These are phyloP conservation scores for Alternaria triticimaculans DNA, from an alignment of 2,329 filamentous ascomycete genomes.

Conservation along the genomic window DNA sequence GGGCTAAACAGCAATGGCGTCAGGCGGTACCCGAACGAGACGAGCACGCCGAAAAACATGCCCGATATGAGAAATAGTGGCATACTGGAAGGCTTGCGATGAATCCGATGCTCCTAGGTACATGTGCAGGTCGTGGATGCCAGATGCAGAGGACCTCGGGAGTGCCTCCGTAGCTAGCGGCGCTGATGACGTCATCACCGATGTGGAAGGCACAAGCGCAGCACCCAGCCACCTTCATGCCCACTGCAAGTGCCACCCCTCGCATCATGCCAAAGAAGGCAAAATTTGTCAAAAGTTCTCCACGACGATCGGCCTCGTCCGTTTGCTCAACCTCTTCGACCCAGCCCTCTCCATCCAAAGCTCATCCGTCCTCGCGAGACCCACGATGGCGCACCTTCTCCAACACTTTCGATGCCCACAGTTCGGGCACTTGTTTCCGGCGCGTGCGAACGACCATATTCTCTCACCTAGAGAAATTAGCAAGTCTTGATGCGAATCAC, in stretches of 20 bases:
- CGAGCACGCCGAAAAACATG: slow-evolving; percentile 3
- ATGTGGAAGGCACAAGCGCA: not conserved
- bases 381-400: slow-evolving; percentile 2
- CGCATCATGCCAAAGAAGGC: not conserved
- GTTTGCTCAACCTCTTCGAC: not conserved
- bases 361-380: slow-evolving; percentile 1
- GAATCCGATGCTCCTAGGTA: not conserved
- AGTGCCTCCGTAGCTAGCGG: not conserved
- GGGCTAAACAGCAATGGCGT: slow-evolving; percentile 2
- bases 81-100: not conserved
- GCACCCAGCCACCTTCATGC: not conserved
- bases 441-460: not conserved
- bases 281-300: not conserved
- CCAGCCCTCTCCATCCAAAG: slow-evolving; percentile 2
- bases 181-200: not conserved
- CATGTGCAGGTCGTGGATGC: not conserved
- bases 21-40: slow-evolving; percentile 6
- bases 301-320: not conserved
- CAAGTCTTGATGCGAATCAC: too few relatives aligned
- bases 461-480: not conserved
- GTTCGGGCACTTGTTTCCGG: slow-evolving; percentile 2
- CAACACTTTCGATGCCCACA: slow-evolving; percentile 7
- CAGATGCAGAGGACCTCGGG: not conserved
- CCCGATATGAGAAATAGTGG: not conserved
- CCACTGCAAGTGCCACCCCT: not conserved